Conservation (phyloP, 345 rosid species). For the Gossypium raimondii region DNA sequence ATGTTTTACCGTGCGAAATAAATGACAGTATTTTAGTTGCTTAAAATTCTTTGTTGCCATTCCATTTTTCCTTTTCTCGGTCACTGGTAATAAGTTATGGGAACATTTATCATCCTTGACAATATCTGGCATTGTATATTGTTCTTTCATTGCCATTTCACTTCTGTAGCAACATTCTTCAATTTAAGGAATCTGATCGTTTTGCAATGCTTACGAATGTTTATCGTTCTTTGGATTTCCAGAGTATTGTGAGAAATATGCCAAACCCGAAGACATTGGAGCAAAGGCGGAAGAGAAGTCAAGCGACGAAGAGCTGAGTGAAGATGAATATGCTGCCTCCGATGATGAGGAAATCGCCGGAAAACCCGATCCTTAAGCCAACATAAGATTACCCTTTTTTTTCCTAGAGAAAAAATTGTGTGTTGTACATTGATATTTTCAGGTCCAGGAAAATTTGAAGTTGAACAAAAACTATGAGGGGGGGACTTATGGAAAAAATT, state of each 20-base stretch:
- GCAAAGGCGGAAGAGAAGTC: constrained; percentile 54
- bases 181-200: neutral
- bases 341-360: constrained; percentile 71
- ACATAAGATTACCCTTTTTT: neutral
- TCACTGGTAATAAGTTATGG: neutral
- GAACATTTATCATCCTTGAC: neutral
- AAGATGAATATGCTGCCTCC: constrained; percentile 58
- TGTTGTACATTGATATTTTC: constrained; percentile 44
- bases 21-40: neutral
- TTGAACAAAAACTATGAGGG: constrained; percentile 19
- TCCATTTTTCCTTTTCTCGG: neutral
- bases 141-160: neutral
- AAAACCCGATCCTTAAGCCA: constrained; percentile 66
- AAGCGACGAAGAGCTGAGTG: constrained; percentile 86
- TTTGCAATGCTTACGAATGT: neutral
- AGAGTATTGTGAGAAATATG: constrained; percentile 88
- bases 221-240: constrained; percentile 5
- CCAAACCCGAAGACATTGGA: constrained; percentile 68
- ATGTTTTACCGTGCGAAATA: too few species aligned
- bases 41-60: neutral
- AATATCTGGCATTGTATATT: neutral
- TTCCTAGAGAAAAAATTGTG: constrained; percentile 1
- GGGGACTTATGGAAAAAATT: constrained; percentile 30
- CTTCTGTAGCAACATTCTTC: neutral
- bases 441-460: constrained; percentile 32